Conservation (phyloP, 176 grass and related monocot species). For the Avena sativa region DNA sequence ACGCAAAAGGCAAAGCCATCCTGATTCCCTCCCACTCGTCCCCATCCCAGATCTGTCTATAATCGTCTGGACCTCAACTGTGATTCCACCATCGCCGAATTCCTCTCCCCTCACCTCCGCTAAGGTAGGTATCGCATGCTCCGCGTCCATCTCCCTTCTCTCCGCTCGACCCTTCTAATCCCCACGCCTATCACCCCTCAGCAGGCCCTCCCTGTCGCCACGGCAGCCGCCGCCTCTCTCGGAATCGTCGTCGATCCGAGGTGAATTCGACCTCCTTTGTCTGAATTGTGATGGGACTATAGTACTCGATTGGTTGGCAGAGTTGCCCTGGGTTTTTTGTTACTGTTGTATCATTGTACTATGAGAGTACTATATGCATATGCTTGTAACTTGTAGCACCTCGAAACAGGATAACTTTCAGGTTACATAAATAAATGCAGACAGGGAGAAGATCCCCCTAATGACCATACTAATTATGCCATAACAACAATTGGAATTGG, state of each 20-base stretch:
- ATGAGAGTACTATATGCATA: neutral
- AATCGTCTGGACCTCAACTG: neutral
- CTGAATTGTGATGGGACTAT: neutral
- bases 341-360: neutral
- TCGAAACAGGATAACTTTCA: too few relatives aligned
- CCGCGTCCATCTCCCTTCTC: neutral
- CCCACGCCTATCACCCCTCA: neutral
- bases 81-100: neutral
- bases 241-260: neutral
- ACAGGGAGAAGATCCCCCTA: too few relatives aligned
- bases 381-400: neutral
- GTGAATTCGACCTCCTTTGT: neutral
- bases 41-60: conserved; percentile 7
- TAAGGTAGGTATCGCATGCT: conserved; percentile 12
- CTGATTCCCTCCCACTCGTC: neutral
- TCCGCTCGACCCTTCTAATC: neutral
- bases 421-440: too few relatives aligned
- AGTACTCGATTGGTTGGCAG: neutral
- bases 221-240: neutral
- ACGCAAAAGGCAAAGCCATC: neutral
- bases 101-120: neutral
- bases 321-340: neutral
- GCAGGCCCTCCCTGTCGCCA: neutral
- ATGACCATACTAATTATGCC: too few relatives aligned
- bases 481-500: too few relatives aligned